Percentiles rank a stretch among this genome's conserved stretches.
These are phyloP conservation scores for Entamoeba histolytica DNA, from an alignment of 208 protist genomes.

Conservation along the genomic window DNA sequence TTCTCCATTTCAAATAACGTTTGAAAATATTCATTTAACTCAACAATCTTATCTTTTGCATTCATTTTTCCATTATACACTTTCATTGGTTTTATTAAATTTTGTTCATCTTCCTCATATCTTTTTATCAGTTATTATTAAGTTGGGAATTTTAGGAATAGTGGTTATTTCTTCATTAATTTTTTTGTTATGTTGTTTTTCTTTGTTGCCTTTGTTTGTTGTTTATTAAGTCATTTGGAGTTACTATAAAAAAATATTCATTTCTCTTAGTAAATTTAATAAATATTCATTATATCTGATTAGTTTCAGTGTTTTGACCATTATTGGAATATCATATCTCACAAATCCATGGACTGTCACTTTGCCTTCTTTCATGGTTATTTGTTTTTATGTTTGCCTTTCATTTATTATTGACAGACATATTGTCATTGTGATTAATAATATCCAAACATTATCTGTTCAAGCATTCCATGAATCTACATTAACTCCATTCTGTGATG, in stretches of 20 bases:
- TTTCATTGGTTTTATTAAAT: background rate
- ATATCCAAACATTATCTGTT: background rate
- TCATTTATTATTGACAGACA: background rate
- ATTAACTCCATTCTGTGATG: background rate
- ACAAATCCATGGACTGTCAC: background rate
- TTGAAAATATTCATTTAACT: background rate
- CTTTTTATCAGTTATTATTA: background rate
- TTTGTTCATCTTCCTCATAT: background rate
- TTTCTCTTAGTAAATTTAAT: background rate
- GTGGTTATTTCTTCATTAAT: background rate
- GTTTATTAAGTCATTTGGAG: background rate
- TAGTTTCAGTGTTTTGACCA: background rate
- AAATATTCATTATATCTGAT: background rate
- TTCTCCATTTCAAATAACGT: background rate
- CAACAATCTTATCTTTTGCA: background rate
- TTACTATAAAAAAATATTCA: background rate
- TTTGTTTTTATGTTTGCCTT: background rate
- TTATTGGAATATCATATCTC: background rate
- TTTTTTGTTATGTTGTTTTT: background rate
- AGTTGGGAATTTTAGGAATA: background rate
- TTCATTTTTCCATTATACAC: background rate
- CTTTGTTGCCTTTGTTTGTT: background rate
- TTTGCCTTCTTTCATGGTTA: background rate
- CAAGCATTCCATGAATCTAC: background rate
- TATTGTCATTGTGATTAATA: background rate